A percentile compares a stretch with the other conserved stretches of the same genome.
Evolutionary conservation across 2,329 filamentous ascomycete species (phyloP).

Genomic region (Trichoderma brevicompactum): DNA sequence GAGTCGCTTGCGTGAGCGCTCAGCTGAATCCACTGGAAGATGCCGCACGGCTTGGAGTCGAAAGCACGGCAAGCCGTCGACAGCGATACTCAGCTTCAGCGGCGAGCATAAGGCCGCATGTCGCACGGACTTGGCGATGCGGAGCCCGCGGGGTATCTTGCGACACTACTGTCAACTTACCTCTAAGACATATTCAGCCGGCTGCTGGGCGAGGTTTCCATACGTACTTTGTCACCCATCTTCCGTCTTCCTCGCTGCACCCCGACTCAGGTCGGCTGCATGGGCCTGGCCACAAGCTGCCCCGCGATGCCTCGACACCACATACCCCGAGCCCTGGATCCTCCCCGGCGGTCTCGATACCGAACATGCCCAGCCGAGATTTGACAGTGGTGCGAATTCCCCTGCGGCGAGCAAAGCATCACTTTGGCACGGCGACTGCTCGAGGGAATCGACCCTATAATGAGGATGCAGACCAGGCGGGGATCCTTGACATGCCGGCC

Average conservation of each 20-base stretch:
- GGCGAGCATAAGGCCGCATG: neutral
- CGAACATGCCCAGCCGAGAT: conserved; percentile 68
- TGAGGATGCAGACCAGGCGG: conserved; percentile 92
- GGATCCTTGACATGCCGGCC: conserved; percentile 88
- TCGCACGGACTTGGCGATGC: conserved; percentile 23
- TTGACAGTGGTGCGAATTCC: conserved; percentile 95
- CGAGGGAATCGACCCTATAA: conserved; percentile 87
- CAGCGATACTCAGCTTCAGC: conserved; percentile 10
- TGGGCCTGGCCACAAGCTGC: conserved; percentile 81
- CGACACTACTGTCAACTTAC: conserved; percentile 4
- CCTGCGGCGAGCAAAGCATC: conserved; percentile 89
- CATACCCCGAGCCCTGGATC: conserved; percentile 63
- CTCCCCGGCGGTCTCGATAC: conserved; percentile 62
- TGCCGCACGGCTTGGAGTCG: neutral
- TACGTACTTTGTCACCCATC: conserved; percentile 95
- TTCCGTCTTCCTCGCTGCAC: conserved; percentile 90
- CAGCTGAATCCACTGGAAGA: conserved; percentile 1
- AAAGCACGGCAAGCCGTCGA: neutral
- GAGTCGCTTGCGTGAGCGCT: neutral
- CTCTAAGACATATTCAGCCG: conserved; percentile 22
- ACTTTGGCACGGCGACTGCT: conserved; percentile 81
- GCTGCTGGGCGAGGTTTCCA: conserved; percentile 67
- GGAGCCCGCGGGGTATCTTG: conserved; percentile 24
- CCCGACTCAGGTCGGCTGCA: conserved; percentile 72
- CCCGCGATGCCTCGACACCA: conserved; percentile 80